These are phyloP conservation scores for Dendrobium nobile DNA, from an alignment of 106 monocot genomes.

Conservation along the genomic window DNA sequence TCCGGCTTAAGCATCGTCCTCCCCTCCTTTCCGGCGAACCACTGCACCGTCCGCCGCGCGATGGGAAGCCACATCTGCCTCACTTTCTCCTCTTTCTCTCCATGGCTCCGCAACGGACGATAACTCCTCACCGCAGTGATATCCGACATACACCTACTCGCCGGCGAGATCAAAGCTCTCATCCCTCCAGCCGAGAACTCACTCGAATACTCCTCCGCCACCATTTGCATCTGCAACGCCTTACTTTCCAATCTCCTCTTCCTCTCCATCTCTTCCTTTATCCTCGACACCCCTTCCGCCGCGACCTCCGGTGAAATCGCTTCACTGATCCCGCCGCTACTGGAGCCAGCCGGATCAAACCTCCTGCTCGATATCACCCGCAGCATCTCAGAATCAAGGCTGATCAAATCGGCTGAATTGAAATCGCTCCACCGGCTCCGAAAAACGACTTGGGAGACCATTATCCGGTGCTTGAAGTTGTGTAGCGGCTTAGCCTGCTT, in stretches of 20 bases:
- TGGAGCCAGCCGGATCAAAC: slow-evolving; percentile 7
- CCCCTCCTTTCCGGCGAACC: slow-evolving; percentile 53
- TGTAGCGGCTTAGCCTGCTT: slow-evolving; percentile 12
- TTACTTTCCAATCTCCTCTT: slow-evolving; percentile 33
- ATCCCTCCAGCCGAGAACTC: neutral
- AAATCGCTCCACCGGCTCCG: slow-evolving; percentile 88
- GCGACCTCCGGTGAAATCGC: neutral
- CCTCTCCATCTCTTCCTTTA: slow-evolving; percentile 50
- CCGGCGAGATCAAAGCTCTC: slow-evolving; percentile 9
- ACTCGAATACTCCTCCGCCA: neutral
- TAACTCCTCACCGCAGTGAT: slow-evolving; percentile 49
- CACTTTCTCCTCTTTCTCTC: slow-evolving; percentile 36
- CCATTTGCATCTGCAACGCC: slow-evolving; percentile 10
- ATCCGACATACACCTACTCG: slow-evolving; percentile 69
- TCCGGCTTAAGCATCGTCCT: slow-evolving; percentile 2
- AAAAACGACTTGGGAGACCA: slow-evolving; percentile 60
- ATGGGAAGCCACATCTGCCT: slow-evolving; percentile 70
- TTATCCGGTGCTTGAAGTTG: slow-evolving; percentile 59
- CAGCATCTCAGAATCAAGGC: slow-evolving; percentile 72
- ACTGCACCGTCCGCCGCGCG: slow-evolving; percentile 58
- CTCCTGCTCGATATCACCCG: slow-evolving; percentile 30
- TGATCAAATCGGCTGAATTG: slow-evolving; percentile 63
- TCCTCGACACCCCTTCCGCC: slow-evolving; percentile 10
- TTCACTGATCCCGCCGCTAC: neutral
- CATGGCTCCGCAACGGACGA: neutral